Evolutionary conservation across 768 basidiomycete genomes (phyloP), one percentile per base, ranked within the genome.

Genomic region (Hydnomerulius pinastri): DNA sequence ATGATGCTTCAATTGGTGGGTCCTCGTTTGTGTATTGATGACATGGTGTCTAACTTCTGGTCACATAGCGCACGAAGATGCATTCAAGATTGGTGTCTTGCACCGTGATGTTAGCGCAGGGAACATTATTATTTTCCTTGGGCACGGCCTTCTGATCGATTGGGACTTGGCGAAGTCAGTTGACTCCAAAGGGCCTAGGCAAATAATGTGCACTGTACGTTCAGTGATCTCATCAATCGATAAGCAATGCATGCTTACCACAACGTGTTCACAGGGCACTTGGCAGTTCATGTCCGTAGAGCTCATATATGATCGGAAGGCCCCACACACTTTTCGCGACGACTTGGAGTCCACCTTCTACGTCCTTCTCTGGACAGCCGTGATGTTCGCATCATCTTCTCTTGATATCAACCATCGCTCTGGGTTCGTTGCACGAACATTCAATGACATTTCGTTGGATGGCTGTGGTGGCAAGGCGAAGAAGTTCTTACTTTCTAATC

Each of bases 151-250:
- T n/a, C 50, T 68, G 12, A 58, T 55, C 35, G 67, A 68, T 40
- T 66, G 58, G 64, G 67, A 68, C 43, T 46, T 64, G 3, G 57
- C 60, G 1, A 46, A 46, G 30, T 36, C 11, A 15, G n/a, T 46
- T 29, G 23, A 43, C 13, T 15, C 11, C 24, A 18, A 25, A 29
- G 50, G 43, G n/a, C 25, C 17, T 36, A 0, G 45, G 36, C 33
- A 36, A 36, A 11, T 21, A 13, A 36, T n/a, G 13, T 7, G 21
- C 20, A 46, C 3, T 18, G 32, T 46, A 33, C 21, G 45, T 12
- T 21, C 17, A 3, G 6, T 33, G 11, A 33, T n/a, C 32, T 33
- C 32, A 33, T 6, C 27, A 30, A 30, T 28, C 43, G 3, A 44
- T 50, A 8, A 10, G 40, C 15, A 32, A 17, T n/a, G 13, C 20